A percentile compares a stretch with the other conserved stretches of the same genome.
Evolutionary conservation across 371 early-diverging fungal genomes (phyloP).

Genomic region (Apophysomyces elegans): DNA sequence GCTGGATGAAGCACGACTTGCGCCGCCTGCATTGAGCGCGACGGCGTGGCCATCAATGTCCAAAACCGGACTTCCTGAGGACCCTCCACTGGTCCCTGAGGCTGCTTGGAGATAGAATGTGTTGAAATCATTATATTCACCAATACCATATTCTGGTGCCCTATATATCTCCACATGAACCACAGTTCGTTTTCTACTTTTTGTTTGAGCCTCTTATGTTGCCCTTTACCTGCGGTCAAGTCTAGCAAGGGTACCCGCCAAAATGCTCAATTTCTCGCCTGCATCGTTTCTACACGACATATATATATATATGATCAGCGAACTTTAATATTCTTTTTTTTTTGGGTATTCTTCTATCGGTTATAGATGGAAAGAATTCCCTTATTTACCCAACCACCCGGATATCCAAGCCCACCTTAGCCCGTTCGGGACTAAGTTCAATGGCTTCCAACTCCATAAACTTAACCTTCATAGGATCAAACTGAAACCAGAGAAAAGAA

Average conservation of each 20-base stretch:
- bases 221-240: slow-evolving; percentile 62
- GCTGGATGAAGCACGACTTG: slow-evolving; percentile 58
- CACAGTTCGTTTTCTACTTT: not conserved
- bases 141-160: slow-evolving; percentile 76
- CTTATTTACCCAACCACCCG: slow-evolving; percentile 70
- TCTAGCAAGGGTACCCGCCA: slow-evolving; percentile 78
- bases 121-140: slow-evolving; percentile 74
- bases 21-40: slow-evolving; percentile 69
- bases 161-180: not conserved
- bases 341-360: not conserved
- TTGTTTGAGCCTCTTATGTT: not conserved
- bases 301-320: not conserved
- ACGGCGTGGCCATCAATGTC: slow-evolving; percentile 73
- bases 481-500: slow-evolving; percentile 27
- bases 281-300: slow-evolving; percentile 24
- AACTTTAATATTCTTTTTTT: not conserved
- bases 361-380: slow-evolving; percentile 9
- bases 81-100: slow-evolving; percentile 70
- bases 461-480: slow-evolving; percentile 77
- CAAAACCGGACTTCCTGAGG: slow-evolving; percentile 69
- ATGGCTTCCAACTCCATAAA: slow-evolving; percentile 77
- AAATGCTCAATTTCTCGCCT: slow-evolving; percentile 32
- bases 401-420: slow-evolving; percentile 82
- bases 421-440: slow-evolving; percentile 72
- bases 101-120: slow-evolving; percentile 76